Evolutionary conservation across 1,284 basidiomycete species (phyloP), one percentile per base, ranked within the genome.

Genomic region (Takashimella koratensis): DNA sequence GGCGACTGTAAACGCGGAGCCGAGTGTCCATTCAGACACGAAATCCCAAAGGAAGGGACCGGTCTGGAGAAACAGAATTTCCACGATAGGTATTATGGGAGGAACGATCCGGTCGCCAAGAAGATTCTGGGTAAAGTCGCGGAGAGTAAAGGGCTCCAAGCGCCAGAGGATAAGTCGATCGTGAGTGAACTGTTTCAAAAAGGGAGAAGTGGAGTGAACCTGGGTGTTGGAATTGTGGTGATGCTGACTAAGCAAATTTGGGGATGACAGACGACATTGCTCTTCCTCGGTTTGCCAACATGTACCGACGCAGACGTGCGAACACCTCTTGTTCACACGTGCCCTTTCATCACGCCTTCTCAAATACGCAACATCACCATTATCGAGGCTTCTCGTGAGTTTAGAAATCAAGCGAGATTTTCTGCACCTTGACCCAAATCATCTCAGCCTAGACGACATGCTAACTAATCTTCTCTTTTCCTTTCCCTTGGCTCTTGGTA

Each of bases 1-100:
- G 96, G 96, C 0, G 88, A 92, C 55, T 99, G 96, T 72, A 91
- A 82, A 41, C 83, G 96, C 40, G 96, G 96, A 5, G 79, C 80
- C 22, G 91, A 90, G 54, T 99, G 96, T 74, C 96, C 96, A 0
- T 98, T 91, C 77, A 81, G 87, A 60, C 96, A 98, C 68, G 96
- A 98, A 73, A 82, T 87, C 70, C 91, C 91, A 0, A 81, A 83
- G 23, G 84, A 91, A 59, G 43, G 43, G 26, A 88, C 87, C 58
- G 88, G 86, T 44, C 74, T 94, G 45, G 83, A 86, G n/a, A 86
- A 90, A 68, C 92, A 98, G 77, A 95, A 89, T 66, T 86, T 97
- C 51, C 84, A 88, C 68, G 93, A 97, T 76, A 81, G 93, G 53
- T 97, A 92, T 74, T 86, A 96, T 73, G 94, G 93, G 6, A 79